Percentiles rank a stretch among this genome's conserved stretches.
Evolutionary conservation across 2,329 filamentous ascomycete species (phyloP).

Genomic region (Ophiosphaerella narmari): DNA sequence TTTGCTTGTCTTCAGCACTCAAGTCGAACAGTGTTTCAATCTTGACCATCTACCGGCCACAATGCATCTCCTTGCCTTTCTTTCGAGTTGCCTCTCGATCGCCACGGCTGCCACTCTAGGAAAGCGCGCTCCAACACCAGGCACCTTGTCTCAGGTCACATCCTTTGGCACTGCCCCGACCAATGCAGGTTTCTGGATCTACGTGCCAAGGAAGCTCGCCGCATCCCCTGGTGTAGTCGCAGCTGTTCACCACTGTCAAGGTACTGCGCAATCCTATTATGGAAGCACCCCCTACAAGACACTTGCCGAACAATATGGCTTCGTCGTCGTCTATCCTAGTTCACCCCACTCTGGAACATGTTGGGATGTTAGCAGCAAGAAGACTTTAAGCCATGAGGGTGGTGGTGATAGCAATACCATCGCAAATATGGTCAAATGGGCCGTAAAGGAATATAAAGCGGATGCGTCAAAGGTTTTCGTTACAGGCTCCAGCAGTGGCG

Average conservation of each 20-base stretch:
- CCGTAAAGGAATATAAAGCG: conserved; percentile 56
- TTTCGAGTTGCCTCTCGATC: conserved; percentile 26
- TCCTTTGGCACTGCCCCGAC: conserved; percentile 54
- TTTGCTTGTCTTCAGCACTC: conserved; percentile 2
- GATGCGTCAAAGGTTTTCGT: conserved; percentile 59
- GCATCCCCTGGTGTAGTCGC: conserved; percentile 58
- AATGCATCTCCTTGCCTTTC: conserved; percentile 29
- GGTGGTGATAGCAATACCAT: conserved; percentile 63
- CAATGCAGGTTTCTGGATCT: conserved; percentile 59
- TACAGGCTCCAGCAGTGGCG: conserved; percentile 59
- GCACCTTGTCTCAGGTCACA: conserved; percentile 46
- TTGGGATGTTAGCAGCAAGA: conserved; percentile 64
- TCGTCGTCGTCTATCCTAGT: conserved; percentile 64
- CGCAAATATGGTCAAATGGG: conserved; percentile 64
- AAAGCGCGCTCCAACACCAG: conserved; percentile 34
- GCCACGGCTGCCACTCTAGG: conserved; percentile 26
- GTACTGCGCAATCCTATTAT: conserved; percentile 57
- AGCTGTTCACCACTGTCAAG: conserved; percentile 62
- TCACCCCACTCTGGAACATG: conserved; percentile 59
- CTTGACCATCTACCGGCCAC: conserved; percentile 2
- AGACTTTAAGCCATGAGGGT: conserved; percentile 60
- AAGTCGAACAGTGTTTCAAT: neutral
- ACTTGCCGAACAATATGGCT: conserved; percentile 61
- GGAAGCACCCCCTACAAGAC: conserved; percentile 58
- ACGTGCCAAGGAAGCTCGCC: conserved; percentile 52